phyloP scores from a whole-genome alignment of 1,284 basidiomycete genomes.

The Malassezia furfur region DNA sequence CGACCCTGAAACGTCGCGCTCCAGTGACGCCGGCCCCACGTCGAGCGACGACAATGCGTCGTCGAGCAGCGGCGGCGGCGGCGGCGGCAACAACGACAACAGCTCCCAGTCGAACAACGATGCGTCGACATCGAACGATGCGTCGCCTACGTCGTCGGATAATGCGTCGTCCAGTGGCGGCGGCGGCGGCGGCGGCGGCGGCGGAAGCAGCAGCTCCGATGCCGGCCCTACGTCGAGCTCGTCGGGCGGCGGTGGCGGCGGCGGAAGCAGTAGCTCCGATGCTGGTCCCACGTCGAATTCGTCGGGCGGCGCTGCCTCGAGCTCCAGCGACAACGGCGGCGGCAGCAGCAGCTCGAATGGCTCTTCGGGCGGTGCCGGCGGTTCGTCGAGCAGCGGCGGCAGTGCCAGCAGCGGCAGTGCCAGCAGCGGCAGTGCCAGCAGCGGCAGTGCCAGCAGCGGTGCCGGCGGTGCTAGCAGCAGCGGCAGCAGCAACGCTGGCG shows the following conservation, averaged over 20 bases:
- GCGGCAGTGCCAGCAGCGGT: not conserved
- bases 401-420: not conserved
- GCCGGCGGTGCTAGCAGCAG: not conserved
- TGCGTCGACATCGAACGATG: not conserved
- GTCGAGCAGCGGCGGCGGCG: not conserved
- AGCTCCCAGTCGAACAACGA: not conserved
- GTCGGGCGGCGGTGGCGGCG: not conserved
- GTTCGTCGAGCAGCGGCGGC: not conserved
- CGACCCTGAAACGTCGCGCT: too few species aligned
- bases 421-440: not conserved
- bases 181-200: not conserved
- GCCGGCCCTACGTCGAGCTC: not conserved
- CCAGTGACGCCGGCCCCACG: slow-evolving; percentile 4
- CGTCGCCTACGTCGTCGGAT: not conserved
- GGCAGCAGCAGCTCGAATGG: not conserved
- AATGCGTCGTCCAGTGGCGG: not conserved
- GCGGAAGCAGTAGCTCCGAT: not conserved
- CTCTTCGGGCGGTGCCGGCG: not conserved
- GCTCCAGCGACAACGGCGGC: not conserved
- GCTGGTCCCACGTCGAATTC: not conserved
- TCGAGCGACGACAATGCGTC: not conserved
- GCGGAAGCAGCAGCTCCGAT: not conserved
- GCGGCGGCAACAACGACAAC: not conserved
- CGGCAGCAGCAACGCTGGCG: not conserved
- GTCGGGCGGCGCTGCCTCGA: not conserved